phyloP scores from a whole-genome alignment of 805 yeast genomes.

The Hanseniaspora thailandica region DNA sequence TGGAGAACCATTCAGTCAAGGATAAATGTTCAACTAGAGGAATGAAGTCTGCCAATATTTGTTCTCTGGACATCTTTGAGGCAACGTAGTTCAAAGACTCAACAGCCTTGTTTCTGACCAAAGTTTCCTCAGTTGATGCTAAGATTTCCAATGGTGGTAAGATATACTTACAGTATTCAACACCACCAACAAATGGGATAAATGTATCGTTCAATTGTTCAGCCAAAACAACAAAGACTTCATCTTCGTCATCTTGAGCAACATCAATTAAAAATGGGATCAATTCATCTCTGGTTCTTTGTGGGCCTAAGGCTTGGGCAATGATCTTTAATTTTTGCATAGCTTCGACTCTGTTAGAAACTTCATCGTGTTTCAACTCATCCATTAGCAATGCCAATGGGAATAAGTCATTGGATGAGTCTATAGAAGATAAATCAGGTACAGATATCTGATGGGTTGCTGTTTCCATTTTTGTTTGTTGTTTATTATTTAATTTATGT shows the following conservation, averaged over 20 bases:
- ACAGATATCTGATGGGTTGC: conserved; percentile 1
- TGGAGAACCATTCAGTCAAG: conserved; percentile 88
- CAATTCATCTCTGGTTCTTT: conserved; percentile 77
- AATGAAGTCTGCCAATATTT: conserved; percentile 53
- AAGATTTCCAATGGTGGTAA: conserved; percentile 65
- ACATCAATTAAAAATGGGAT: conserved; percentile 77
- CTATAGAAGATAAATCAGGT: conserved; percentile 11
- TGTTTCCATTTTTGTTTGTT: conserved; percentile 4
- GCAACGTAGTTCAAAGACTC: conserved; percentile 68
- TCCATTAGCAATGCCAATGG: conserved; percentile 95
- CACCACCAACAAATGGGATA: conserved; percentile 82
- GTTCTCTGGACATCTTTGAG: conserved; percentile 47
- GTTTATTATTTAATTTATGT: neutral
- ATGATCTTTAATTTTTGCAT: conserved; percentile 90
- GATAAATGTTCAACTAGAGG: conserved; percentile 69
- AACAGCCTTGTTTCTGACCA: conserved; percentile 90
- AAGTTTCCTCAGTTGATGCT: conserved; percentile 89
- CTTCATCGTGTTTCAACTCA: conserved; percentile 93
- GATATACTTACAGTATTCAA: conserved; percentile 45
- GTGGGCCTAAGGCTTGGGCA: conserved; percentile 89
- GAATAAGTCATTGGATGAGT: conserved; percentile 41
- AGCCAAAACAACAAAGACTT: conserved; percentile 86
- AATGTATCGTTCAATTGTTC: conserved; percentile 71
- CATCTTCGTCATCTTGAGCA: conserved; percentile 96
- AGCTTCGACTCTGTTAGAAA: conserved; percentile 82